Conservation (phyloP, 306 rosid genomes). For the Arachis stenosperma region DNA sequence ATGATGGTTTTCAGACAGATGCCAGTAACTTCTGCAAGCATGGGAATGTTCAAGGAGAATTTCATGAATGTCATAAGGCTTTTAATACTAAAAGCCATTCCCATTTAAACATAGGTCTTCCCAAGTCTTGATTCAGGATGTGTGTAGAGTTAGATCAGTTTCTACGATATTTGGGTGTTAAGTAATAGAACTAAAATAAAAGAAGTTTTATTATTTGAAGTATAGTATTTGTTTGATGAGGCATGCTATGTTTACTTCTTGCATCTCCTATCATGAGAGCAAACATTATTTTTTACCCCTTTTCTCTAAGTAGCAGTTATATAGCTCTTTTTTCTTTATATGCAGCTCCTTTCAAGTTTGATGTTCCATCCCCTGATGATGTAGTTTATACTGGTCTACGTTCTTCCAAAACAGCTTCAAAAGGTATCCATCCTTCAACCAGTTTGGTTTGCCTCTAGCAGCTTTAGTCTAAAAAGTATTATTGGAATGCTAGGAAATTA, state of each 20-base stretch:
- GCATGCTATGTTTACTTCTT: slow-evolving; percentile 29
- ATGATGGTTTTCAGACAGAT: slow-evolving; percentile 63
- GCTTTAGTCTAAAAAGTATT: slow-evolving; percentile 15
- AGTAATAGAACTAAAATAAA: slow-evolving; percentile 12
- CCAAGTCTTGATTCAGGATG: slow-evolving; percentile 52
- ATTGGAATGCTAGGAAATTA: not conserved
- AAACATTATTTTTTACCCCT: slow-evolving; percentile 34
- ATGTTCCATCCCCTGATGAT: slow-evolving; percentile 95
- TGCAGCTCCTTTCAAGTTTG: slow-evolving; percentile 88
- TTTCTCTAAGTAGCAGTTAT: slow-evolving; percentile 5
- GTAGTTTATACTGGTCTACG: slow-evolving; percentile 66
- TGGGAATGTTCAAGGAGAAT: slow-evolving; percentile 71
- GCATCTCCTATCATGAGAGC: slow-evolving; percentile 35
- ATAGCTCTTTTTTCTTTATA: slow-evolving; percentile 42
- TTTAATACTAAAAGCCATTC: slow-evolving; percentile 57
- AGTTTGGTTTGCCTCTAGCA: slow-evolving; percentile 20
- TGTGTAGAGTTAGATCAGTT: slow-evolving; percentile 44
- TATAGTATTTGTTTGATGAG: slow-evolving; percentile 24
- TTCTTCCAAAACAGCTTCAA: slow-evolving; percentile 71
- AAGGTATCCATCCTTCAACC: slow-evolving; percentile 60
- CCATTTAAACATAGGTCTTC: slow-evolving; percentile 74
- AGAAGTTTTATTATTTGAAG: slow-evolving; percentile 11
- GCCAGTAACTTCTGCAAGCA: slow-evolving; percentile 65
- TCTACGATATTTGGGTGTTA: slow-evolving; percentile 41
- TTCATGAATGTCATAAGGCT: slow-evolving; percentile 69